A percentile compares a stretch with the other conserved stretches of the same genome.
These are phyloP conservation scores for Incumbomyces lentus DNA, from an alignment of 2,329 filamentous ascomycete genomes.

Conservation along the genomic window DNA sequence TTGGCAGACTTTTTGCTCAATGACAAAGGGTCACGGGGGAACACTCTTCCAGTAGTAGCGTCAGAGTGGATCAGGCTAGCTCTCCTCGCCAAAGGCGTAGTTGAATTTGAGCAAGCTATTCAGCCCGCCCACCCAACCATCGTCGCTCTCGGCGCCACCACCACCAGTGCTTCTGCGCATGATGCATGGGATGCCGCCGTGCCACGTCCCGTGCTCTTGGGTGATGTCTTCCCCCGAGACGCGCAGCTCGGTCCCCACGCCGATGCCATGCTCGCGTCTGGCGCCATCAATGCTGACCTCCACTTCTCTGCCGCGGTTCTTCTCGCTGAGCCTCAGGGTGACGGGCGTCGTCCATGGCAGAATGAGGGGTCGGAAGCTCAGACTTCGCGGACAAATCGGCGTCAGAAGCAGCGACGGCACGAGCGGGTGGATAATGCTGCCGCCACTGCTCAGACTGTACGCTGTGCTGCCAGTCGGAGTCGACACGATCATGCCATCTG, in stretches of 20 bases:
- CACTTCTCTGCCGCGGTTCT: conserved; percentile 64
- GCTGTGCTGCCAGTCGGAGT: conserved; percentile 93
- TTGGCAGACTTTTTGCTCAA: too few relatives aligned
- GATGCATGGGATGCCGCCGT: conserved; percentile 82
- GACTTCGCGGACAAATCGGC: conserved; percentile 82
- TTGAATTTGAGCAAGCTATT: conserved; percentile 96
- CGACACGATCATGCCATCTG: conserved; percentile 87
- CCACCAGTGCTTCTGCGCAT: conserved; percentile 52
- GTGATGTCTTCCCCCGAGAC: conserved; percentile 78
- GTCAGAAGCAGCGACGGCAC: conserved; percentile 83
- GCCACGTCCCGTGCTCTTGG: conserved; percentile 43
- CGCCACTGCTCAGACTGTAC: conserved; percentile 86
- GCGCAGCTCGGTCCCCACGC: conserved; percentile 70
- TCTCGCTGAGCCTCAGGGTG: conserved; percentile 67
- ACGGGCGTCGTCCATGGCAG: conserved; percentile 79
- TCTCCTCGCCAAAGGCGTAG: conserved; percentile 74
- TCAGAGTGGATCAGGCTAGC: too few relatives aligned
- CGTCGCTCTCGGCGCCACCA: conserved; percentile 49
- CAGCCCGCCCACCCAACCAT: conserved; percentile 92
- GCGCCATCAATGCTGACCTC: conserved; percentile 73
- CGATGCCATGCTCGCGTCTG: conserved; percentile 53
- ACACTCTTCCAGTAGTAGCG: too few relatives aligned
- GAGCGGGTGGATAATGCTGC: conserved; percentile 86
- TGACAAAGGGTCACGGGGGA: too few relatives aligned
- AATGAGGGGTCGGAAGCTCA: conserved; percentile 85